Evolutionary conservation across 108 stramenopile species (phyloP).

Genomic region (Stephanodiscus triporus): DNA sequence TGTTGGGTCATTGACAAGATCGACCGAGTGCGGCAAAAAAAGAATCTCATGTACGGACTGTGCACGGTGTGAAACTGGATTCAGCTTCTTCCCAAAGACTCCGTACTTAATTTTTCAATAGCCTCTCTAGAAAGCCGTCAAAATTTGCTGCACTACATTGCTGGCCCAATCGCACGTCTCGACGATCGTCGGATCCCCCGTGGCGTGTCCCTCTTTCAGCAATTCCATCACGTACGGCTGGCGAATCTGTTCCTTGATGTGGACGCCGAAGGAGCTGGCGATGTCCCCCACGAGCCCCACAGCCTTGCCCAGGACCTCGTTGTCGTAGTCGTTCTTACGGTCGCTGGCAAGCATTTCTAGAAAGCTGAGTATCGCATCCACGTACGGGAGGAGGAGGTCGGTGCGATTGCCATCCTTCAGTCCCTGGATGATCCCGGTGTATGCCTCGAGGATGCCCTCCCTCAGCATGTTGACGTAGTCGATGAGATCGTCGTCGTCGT

Average conservation of each 20-base stretch:
- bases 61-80: not conserved
- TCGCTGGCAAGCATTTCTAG: constrained; percentile 67
- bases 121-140: constrained; percentile 35
- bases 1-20: constrained; percentile 31
- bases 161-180: constrained; percentile 73
- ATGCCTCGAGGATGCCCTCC: constrained; percentile 94
- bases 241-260: constrained; percentile 64
- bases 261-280: constrained; percentile 59
- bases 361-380: constrained; percentile 69
- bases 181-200: constrained; percentile 57
- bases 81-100: not conserved
- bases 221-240: constrained; percentile 69
- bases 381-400: constrained; percentile 59
- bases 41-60: not conserved
- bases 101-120: not conserved
- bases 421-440: constrained; percentile 94
- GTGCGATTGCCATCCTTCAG: constrained; percentile 75
- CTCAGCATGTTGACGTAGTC: constrained; percentile 92
- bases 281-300: constrained; percentile 86
- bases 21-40: constrained; percentile 3
- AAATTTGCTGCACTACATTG: constrained; percentile 44
- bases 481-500: constrained; percentile 96
- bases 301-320: constrained; percentile 78
- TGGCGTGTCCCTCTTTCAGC: constrained; percentile 59
- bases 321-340: constrained; percentile 63